These are phyloP conservation scores for Berberis vulgaris DNA, from an alignment of 164 flowering plant genomes.

Conservation along the genomic window DNA sequence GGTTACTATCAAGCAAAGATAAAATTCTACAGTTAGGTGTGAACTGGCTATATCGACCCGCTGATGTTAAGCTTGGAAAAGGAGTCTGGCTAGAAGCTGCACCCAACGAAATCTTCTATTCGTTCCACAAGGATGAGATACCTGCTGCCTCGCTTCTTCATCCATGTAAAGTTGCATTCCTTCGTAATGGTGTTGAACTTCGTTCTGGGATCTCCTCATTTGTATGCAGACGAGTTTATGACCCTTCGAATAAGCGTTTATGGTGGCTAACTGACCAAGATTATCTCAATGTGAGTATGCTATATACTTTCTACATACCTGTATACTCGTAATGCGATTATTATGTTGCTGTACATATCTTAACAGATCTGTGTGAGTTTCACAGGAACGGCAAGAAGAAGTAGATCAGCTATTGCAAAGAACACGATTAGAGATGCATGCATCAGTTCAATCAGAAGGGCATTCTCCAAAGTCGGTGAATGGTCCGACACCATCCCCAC, in stretches of 20 bases:
- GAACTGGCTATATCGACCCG: constrained; percentile 29
- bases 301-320: background rate
- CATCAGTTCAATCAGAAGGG: constrained; percentile 61
- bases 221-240: constrained; percentile 87
- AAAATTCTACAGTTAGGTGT: no score
- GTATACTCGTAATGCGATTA: background rate
- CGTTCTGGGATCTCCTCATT: constrained; percentile 78
- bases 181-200: constrained; percentile 83
- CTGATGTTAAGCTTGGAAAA: constrained; percentile 78
- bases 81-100: constrained; percentile 65
- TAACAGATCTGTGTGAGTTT: background rate
- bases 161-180: constrained; percentile 22
- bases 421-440: constrained; percentile 24
- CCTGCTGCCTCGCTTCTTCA: constrained; percentile 81
- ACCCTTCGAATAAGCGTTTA: constrained; percentile 61
- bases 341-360: background rate
- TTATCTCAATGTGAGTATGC: constrained; percentile 65
- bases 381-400: constrained; percentile 80
- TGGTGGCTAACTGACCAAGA: constrained; percentile 95
- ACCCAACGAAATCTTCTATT: constrained; percentile 88
- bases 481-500: no score
- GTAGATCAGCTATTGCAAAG: constrained; percentile 62
- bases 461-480: constrained; percentile 2
- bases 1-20: no score
- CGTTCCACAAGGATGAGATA: constrained; percentile 85